Evolutionary conservation across 2,329 filamentous ascomycete species (phyloP), one percentile per base, ranked within the genome.

Genomic region (Pestalotiopsis sp.): DNA sequence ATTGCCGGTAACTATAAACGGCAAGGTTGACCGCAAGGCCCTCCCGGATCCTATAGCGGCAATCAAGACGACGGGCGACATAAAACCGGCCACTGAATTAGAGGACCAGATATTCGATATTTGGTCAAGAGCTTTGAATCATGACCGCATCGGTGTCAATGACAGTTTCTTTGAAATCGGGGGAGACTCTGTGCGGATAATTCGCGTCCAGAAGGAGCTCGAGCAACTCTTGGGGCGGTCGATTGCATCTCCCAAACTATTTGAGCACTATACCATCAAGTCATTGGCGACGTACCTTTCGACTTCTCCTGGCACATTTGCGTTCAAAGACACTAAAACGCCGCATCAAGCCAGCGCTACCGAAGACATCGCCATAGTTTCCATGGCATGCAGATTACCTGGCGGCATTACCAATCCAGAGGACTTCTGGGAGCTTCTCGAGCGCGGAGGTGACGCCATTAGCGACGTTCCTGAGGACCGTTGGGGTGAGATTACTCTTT

Each of bases 301-400:
- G 65, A 63, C 48, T 40, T 22, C 56, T 40, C 48, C 40, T 30
- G 60, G 57, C 14, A 48, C n/a, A 7, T 24, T 22, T 30, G n/a
- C 17, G 39, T 40, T 39, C 11, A 62, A 55, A 56, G 52, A 48
- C 61, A 20, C 24, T 57, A 14, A 39, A 30, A 58, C 35, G 56
- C 38, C 38, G 52, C 11, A n/a, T 35, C n/a, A 52, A 35, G n/a
- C 39, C 39, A 65, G 39, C 40, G 20, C 35, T 26, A 39, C 66
- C 26, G 70, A 70, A 61, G 68, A 71, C 57, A 76, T 78, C 20
- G 76, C 76, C 24, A 71, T 78, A n/a, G 61, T 78, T 5, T 73
- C 72, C 22, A 76, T 76, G 72, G 76, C 75, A 63, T 80, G 78
- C 65, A 74, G 78, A 17, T 75, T 80, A 35, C 77, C 79, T 6